Conservation (phyloP, 1,139 yeast species). For the Nakaseomyces glabratus region DNA sequence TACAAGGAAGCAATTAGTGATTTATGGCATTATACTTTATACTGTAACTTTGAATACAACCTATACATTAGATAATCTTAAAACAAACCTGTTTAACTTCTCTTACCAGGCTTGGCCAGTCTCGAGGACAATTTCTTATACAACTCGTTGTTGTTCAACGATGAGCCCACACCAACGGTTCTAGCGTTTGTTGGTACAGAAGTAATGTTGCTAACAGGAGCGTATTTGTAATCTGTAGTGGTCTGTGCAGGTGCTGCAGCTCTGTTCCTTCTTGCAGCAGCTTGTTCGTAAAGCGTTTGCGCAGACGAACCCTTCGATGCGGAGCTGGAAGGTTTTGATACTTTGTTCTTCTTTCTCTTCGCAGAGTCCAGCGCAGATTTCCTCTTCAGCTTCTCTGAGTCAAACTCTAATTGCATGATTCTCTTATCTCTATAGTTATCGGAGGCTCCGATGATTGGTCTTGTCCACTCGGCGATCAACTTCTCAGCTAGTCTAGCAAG, state of each 20-base stretch:
- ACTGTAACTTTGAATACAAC: no score
- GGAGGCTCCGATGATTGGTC: constrained; percentile 93
- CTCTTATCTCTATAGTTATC: constrained; percentile 89
- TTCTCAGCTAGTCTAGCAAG: constrained; percentile 85
- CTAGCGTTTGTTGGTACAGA: constrained; percentile 29
- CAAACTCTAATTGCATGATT: constrained; percentile 62
- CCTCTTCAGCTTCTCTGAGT: constrained; percentile 46
- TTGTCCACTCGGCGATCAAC: constrained; percentile 93
- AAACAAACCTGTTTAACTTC: no score
- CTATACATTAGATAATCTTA: no score
- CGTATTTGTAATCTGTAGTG: constrained; percentile 81
- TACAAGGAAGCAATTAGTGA: no score
- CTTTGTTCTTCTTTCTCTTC: constrained; percentile 22
- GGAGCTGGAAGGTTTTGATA: constrained; percentile 40
- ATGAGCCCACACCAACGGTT: constrained; percentile 43
- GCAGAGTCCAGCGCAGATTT: constrained; percentile 32
- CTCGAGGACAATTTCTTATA: constrained; percentile 51
- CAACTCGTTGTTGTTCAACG: constrained; percentile 57
- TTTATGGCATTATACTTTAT: no score
- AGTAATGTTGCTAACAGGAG: constrained; percentile 62
- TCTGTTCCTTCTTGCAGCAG: constrained; percentile 86
- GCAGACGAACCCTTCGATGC: constrained; percentile 17
- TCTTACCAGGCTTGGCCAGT: constrained; percentile 26
- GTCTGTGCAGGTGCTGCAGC: constrained; percentile 92
- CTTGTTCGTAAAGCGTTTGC: constrained; percentile 60